A percentile compares a stretch with the other conserved stretches of the same genome.
These are phyloP conservation scores for Penicillium sp. DNA, from an alignment of 2,329 filamentous ascomycete species.

Conservation along the genomic window DNA sequence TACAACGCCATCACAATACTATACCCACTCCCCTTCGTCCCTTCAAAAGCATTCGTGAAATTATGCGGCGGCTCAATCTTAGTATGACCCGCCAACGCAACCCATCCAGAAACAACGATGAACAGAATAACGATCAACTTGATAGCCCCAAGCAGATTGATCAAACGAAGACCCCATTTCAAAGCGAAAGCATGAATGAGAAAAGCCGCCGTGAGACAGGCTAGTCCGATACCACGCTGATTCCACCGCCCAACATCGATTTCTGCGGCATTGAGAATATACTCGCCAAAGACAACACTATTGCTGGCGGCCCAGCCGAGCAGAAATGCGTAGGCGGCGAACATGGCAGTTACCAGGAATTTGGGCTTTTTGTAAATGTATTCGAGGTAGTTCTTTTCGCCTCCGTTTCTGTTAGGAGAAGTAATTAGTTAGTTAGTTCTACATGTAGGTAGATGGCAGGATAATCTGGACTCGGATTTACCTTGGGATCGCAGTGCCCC, in stretches of 20 bases:
- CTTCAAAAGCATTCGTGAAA: constrained; percentile 45
- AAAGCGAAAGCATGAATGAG: constrained; percentile 53
- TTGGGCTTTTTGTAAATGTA: constrained; percentile 56
- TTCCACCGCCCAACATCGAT: constrained; percentile 53
- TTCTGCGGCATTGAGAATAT: constrained; percentile 54
- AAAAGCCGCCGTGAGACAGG: constrained; percentile 53
- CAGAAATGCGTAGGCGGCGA: constrained; percentile 56
- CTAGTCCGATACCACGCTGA: constrained; percentile 54
- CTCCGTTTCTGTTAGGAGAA: constrained; percentile 47
- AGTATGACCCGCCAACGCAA: constrained; percentile 45
- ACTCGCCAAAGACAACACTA: constrained; percentile 57
- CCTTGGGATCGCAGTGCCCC: constrained; percentile 54
- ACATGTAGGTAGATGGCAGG: not conserved
- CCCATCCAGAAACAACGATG: constrained; percentile 49
- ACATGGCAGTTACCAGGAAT: constrained; percentile 59
- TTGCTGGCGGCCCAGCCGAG: constrained; percentile 59
- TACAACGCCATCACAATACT: constrained; percentile 64
- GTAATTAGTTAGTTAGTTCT: constrained; percentile 16
- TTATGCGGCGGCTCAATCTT: constrained; percentile 43
- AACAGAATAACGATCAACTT: constrained; percentile 57
- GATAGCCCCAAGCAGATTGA: constrained; percentile 54
- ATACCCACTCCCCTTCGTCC: constrained; percentile 41
- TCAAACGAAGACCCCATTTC: constrained; percentile 53
- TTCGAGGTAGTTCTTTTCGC: constrained; percentile 60
- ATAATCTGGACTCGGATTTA: constrained; percentile 23